Base-by-base conservation (phyloP, 148 eudicot genomes). In the Rhododendron ferrugineum region DNA sequence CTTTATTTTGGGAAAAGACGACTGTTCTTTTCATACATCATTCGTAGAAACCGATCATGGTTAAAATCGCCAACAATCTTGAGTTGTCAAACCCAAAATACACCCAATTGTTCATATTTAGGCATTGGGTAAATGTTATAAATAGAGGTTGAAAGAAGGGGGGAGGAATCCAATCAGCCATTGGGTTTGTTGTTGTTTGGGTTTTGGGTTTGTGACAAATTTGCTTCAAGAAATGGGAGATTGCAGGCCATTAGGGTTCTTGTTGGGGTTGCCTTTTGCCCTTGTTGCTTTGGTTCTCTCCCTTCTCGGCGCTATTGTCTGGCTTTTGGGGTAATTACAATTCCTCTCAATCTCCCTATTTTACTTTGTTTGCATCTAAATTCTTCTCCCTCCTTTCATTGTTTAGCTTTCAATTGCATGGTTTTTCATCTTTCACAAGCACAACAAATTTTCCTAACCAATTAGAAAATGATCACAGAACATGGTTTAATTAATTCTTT, bases 171-270 rank as follows among this genome's bases (percentile, higher is more conserved):
- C 60, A 16, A 54, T 54, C 16, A 54, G 64, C 22, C 26, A 18
- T 28, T 30, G 72, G 5, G 70, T n/a, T 68, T 68, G 16, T 74
- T 72, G 11, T 34, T 72, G 30, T 20, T 32, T n/a, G 84, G 72
- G 23, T 49, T 79, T 82, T 40, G 23, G 5, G 46, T 58, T 60
- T 62, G 28, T 40, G 8, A 6, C 28, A 28, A 7, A 26, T 28
- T 68, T 56, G 18, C 7, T 37, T 58, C 9, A 44, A 58, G 75
- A 70, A 78, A 90, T 85, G 89, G 88, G 79, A 68, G 88, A 88
- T 36, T 90, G 91, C 85, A 90, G 90, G 89, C 93, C 93, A 60
- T 78, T 92, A 79, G 93, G 88, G 42, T 92, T 92, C 84, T 89
- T 92, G 86, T 60, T 92, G 34, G 91, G 89, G 6, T 85, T 92